phyloP scores from a whole-genome alignment of 345 rosid species.

The Aquilaria sinensis region DNA sequence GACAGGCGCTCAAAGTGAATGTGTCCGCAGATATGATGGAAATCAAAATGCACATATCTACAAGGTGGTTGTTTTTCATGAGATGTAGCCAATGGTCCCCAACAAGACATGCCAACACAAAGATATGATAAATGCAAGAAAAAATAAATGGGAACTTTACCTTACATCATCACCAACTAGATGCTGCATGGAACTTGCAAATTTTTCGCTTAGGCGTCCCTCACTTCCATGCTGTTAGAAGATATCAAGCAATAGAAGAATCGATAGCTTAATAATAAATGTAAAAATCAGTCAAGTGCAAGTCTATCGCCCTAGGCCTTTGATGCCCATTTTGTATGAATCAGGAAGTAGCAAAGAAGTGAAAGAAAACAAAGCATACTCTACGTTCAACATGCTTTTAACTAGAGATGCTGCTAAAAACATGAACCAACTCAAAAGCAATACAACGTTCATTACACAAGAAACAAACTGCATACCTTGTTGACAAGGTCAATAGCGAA shows the following conservation, averaged over 20 bases:
- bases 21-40: conserved; percentile 87
- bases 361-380: too few species aligned
- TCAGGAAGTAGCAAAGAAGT: too few species aligned
- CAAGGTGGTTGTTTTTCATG: conserved; percentile 21
- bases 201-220: conserved; percentile 82
- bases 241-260: conserved; percentile 13
- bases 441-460: not conserved
- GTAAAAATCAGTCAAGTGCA: too few species aligned
- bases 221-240: conserved; percentile 85
- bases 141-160: conserved; percentile 38
- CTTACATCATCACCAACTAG: conserved; percentile 75
- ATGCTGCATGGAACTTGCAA: conserved; percentile 58
- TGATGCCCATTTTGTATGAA: too few species aligned
- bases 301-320: too few species aligned
- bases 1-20: conserved; percentile 96
- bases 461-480: conserved; percentile 39
- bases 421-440: too few species aligned
- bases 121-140: conserved; percentile 9
- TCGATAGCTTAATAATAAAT: too few species aligned
- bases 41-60: conserved; percentile 96
- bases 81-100: conserved; percentile 8
- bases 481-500: conserved; percentile 89
- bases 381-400: too few species aligned
- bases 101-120: not conserved
- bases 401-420: too few species aligned